Percentiles rank a stretch among this genome's conserved stretches.
phyloP scores from a whole-genome alignment of 257 asterid species.

The Fraxinus anomala region DNA sequence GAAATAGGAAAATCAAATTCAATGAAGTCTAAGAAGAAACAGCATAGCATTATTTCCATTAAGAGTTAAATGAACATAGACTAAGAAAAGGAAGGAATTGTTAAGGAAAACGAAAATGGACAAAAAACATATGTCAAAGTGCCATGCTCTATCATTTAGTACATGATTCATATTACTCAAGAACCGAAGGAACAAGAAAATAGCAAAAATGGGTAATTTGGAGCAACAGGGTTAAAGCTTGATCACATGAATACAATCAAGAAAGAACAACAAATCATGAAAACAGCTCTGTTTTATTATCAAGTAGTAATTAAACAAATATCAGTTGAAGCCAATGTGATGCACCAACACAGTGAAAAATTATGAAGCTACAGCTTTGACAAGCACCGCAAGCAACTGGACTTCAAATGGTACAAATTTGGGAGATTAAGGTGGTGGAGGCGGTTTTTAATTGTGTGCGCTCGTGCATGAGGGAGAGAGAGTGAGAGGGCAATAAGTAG shows the following conservation, averaged over 20 bases:
- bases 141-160: not conserved
- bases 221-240: not conserved
- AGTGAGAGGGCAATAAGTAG: not conserved
- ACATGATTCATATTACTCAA: slow-evolving; percentile 7
- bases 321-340: not conserved
- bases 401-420: not conserved
- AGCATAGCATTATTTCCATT: not conserved
- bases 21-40: slow-evolving; percentile 10
- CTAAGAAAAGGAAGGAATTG: not conserved
- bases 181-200: not conserved
- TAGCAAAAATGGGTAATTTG: not conserved
- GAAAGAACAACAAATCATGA: not conserved
- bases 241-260: not conserved
- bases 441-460: not conserved
- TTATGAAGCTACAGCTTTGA: not conserved
- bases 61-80: not conserved
- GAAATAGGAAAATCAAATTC: slow-evolving; percentile 17
- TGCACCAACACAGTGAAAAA: not conserved
- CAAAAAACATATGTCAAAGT: not conserved
- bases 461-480: not conserved
- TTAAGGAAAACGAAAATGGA: not conserved
- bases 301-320: not conserved
- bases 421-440: not conserved
- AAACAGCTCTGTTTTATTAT: not conserved
- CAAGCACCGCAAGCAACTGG: not conserved